These are phyloP conservation scores for Murraya koenigii DNA, from an alignment of 345 rosid species.

Conservation along the genomic window DNA sequence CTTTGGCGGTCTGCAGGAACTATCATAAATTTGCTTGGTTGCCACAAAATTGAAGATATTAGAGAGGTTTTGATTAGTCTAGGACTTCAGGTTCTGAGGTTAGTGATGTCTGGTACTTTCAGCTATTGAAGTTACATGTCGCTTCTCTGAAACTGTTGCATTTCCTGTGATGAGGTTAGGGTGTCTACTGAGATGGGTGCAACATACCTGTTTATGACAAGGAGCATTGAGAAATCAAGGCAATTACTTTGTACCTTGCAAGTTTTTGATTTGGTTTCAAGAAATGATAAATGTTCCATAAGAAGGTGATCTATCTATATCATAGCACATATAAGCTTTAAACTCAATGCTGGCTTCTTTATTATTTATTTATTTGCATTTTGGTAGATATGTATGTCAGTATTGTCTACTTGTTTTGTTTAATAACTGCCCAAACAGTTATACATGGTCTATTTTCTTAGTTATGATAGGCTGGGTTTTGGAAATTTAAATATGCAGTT, in stretches of 20 bases:
- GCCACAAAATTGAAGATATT: conserved; percentile 66
- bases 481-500: conserved; percentile 74
- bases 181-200: conserved; percentile 47
- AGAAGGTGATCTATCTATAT: conserved; percentile 54
- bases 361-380: neutral
- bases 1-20: conserved; percentile 46
- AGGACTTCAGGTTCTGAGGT: conserved; percentile 92
- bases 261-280: conserved; percentile 38
- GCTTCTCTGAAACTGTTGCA: conserved; percentile 20
- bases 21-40: conserved; percentile 59
- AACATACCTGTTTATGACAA: conserved; percentile 62
- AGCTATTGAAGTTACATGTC: conserved; percentile 8
- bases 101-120: conserved; percentile 28
- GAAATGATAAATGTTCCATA: conserved; percentile 37
- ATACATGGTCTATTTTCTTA: conserved; percentile 17
- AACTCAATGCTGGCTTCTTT: conserved; percentile 4
- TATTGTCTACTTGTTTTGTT: conserved; percentile 3
- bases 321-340: conserved; percentile 9
- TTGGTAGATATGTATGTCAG: neutral
- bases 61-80: conserved; percentile 68
- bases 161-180: conserved; percentile 36
- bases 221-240: conserved; percentile 65
- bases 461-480: conserved; percentile 40
- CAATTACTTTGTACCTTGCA: conserved; percentile 53
- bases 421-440: neutral